phyloP scores from a whole-genome alignment of 2,329 filamentous ascomycete species.

The Aureobasidium leucospermi region DNA sequence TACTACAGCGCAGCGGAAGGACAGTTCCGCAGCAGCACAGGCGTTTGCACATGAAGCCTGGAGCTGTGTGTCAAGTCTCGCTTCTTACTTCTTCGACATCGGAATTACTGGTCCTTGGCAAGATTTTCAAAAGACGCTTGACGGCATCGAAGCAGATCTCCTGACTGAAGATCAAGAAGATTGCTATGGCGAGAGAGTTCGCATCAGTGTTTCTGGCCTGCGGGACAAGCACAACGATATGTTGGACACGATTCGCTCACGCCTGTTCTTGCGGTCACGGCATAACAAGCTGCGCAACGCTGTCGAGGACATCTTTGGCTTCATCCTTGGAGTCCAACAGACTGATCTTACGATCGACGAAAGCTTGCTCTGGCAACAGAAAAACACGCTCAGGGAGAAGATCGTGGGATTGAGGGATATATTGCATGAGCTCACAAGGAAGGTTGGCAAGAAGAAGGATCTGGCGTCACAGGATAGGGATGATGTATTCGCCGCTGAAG shows the following conservation, averaged over 20 bases:
- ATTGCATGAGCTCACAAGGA: background rate
- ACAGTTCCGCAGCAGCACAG: conserved; percentile 14
- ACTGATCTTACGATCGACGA: background rate
- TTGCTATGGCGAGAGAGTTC: conserved; percentile 12
- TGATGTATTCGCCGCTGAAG: background rate
- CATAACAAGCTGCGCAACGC: conserved; percentile 21
- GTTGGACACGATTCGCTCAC: conserved; percentile 23
- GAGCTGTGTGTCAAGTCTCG: conserved; percentile 67
- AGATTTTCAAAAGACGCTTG: conserved; percentile 59
- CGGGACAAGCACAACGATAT: conserved; percentile 22
- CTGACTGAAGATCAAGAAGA: conserved; percentile 43
- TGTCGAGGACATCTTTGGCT: conserved; percentile 22
- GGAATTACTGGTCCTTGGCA: conserved; percentile 69
- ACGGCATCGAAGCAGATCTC: conserved; percentile 54
- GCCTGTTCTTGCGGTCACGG: conserved; percentile 26
- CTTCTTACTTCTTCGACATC: conserved; percentile 71
- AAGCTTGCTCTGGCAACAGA: background rate
- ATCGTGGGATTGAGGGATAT: background rate
- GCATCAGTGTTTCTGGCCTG: conserved; percentile 21
- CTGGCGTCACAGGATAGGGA: background rate
- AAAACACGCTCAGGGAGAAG: background rate
- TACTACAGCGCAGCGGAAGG: conserved; percentile 23
- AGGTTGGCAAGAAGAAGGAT: conserved; percentile 1
- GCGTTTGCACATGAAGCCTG: conserved; percentile 67
- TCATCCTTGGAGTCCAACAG: conserved; percentile 16